Base-by-base conservation (phyloP, 148 eudicot genomes). In the Tetragonia tetragonoides region DNA sequence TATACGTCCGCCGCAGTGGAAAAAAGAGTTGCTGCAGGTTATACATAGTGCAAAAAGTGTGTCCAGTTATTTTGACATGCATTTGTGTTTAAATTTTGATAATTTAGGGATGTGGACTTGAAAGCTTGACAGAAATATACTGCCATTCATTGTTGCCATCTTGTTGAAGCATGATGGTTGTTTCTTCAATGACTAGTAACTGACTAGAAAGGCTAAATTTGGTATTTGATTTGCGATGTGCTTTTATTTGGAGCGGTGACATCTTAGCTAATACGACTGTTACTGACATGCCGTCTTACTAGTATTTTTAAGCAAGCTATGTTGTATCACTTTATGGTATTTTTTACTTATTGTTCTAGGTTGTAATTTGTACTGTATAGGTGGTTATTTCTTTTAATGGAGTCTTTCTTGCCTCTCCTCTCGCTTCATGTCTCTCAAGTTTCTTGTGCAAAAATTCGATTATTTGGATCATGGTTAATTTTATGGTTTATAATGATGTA, bases 401-500 rank as follows among this genome's bases (percentile, higher is more conserved):
- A n/a, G 2, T 46, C 62, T 41, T 41, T 10, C 72, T 16, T 40
- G 54, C 24, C 38, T 80, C 61, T 68, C 24, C 38, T 80, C 61
- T 68, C 3, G 20, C 28, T 4, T 1, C 60, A 21, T 47, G 51
- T 23, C 46, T 67, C 46, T 61, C 9, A 2, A 40, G 15, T 64
- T 66, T 47, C 7, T 21, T 24, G 34, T 77, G 39, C 63, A 44
- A 18, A 12, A 47, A 37, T 70, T 42, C 7, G 7, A 23, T 11
- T 51, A 15, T 18, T 2, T 56, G 14, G 40, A n/a, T 23, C 3
- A 24, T 37, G 18, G n/a, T 75, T 37, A 1, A 20, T 37, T 64
- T 10, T 41, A 3, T 54, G 34, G 53, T 12, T 49, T 61, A 39
- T 72, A 63, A 71, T 72, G 76, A 40, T 81, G 54, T 62, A 2